These are phyloP conservation scores for Chlorella sp. DNA, from an alignment of 139 green algal genomes.

Conservation along the genomic window DNA sequence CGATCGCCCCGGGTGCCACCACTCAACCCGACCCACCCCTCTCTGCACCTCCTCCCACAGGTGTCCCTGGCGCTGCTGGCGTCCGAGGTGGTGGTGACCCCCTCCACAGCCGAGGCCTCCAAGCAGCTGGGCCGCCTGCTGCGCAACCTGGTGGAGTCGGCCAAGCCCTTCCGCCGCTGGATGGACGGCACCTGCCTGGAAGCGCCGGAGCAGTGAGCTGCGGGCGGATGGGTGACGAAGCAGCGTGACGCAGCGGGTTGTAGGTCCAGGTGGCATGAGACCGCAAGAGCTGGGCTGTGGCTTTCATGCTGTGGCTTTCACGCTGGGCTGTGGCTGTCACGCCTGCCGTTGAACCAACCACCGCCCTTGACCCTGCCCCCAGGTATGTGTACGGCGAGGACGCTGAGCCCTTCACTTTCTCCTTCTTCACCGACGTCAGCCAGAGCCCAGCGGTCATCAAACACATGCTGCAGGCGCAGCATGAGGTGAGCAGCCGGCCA, in stretches of 20 bases:
- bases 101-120: conserved; percentile 80
- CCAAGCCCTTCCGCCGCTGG: conserved; percentile 87
- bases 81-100: conserved; percentile 83
- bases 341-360: background rate
- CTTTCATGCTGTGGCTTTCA: background rate
- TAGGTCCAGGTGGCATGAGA: background rate
- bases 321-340: background rate
- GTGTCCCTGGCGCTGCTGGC: conserved; percentile 68
- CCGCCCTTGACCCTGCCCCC: background rate
- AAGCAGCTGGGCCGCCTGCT: conserved; percentile 73
- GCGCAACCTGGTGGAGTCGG: conserved; percentile 74
- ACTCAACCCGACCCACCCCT: background rate
- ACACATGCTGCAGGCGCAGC: conserved; percentile 71
- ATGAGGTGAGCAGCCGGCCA: conserved; percentile 54
- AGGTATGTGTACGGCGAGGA: conserved; percentile 51
- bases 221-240: background rate
- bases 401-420: conserved; percentile 80
- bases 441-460: conserved; percentile 63
- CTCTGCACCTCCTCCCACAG: conserved; percentile 15
- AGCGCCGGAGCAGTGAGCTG: conserved; percentile 65
- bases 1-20: too few species aligned
- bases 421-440: conserved; percentile 83
- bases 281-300: too few species aligned
- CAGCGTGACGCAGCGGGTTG: background rate
- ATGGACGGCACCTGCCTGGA: conserved; percentile 93